Base-by-base conservation (phyloP, 352 stramenopile species). In the Globisporangium paroecandrum region DNA sequence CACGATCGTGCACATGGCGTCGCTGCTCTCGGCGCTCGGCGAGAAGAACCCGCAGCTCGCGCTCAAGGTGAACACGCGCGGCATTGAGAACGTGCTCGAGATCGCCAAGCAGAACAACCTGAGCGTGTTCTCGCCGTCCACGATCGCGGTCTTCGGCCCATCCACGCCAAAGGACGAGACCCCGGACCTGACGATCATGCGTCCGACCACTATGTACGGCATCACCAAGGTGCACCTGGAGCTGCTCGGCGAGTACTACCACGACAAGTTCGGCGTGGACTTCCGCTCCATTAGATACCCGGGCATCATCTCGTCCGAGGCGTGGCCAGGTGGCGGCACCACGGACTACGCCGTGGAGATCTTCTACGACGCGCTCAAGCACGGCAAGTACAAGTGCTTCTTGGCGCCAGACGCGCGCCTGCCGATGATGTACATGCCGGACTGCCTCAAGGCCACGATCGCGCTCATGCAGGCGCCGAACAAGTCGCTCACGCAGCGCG, bases 351-450 rank as follows among this genome's bases (percentile, higher is more conserved):
- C 92, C 24, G 91, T 98, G 29, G 90, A 97, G 75, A 97, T 98
- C 75, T 98, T 96, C 67, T 97, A 97, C 72, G 87, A 97, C 43
- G 92, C 92, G 43, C 78, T 98, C 47, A 87, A 90, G 74, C 72
- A 90, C 61, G 82, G 85, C 77, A 89, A 86, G 68, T 98, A 98
- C 81, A 95, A 82, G 64, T 97, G 89, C 64, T 98, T 97, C 71
- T 64, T 98, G 5, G 62, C 80, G 56, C 76, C 78, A 12, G 77
- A 96, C 59, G 87, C 91, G 15, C 82, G 83, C 46, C 69, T 98
- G 76, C 92, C 92, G 29, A 98, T 98, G 91, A 98, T 98, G 89
- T 97, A 98, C 89, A 98, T 98, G 91, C 89, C 89, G 27, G 92
- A 98, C 74, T 96, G 87, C 63, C 77, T 98, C 32, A 92, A 94